phyloP scores from a whole-genome alignment of 257 asterid species.

The Jacaranda mimosifolia region DNA sequence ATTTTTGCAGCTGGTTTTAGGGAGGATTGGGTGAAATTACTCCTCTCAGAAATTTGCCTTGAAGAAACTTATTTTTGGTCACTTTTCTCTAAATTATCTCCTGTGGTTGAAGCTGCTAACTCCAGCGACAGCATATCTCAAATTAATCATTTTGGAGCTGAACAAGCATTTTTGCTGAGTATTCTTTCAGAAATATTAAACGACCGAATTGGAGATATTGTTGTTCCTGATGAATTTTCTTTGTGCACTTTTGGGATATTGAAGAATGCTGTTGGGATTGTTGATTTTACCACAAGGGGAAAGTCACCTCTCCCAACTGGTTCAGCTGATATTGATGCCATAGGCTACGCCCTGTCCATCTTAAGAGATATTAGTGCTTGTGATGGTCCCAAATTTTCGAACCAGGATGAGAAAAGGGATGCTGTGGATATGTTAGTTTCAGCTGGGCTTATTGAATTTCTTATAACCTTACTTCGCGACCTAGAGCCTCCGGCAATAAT shows the following conservation, averaged over 20 bases:
- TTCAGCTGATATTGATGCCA: constrained; percentile 57
- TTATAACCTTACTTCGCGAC: constrained; percentile 57
- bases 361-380: constrained; percentile 76
- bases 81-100: constrained; percentile 57
- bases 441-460: constrained; percentile 68
- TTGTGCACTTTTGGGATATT: constrained; percentile 51
- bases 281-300: constrained; percentile 57
- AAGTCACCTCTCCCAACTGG: constrained; percentile 71
- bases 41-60: constrained; percentile 67
- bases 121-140: constrained; percentile 26
- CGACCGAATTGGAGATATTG: constrained; percentile 52
- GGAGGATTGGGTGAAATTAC: constrained; percentile 72
- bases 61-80: constrained; percentile 51
- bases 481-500: constrained; percentile 80
- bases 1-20: constrained; percentile 67
- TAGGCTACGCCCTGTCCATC: constrained; percentile 72
- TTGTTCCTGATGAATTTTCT: constrained; percentile 53
- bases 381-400: constrained; percentile 39
- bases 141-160: constrained; percentile 45
- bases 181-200: constrained; percentile 62
- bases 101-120: constrained; percentile 30
- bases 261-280: constrained; percentile 46
- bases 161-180: constrained; percentile 65
- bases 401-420: constrained; percentile 44
- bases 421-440: constrained; percentile 54